Evolutionary conservation across 2,329 filamentous ascomycete genomes (phyloP).

Genomic region (Raffaelea arxii): DNA sequence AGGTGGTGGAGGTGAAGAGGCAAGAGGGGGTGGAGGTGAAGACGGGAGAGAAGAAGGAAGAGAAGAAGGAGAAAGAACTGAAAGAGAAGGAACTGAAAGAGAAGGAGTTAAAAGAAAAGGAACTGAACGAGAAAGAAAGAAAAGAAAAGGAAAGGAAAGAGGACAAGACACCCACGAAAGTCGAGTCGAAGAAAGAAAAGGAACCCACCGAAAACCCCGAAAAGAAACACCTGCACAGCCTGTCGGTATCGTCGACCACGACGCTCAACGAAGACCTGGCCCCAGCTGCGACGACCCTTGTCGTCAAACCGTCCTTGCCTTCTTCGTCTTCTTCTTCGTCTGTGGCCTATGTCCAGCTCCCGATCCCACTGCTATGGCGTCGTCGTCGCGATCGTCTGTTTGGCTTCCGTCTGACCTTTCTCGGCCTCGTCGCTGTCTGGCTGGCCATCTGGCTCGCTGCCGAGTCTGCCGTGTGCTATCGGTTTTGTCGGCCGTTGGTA

Average conservation of each 20-base stretch:
- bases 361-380: conserved; percentile 37
- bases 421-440: conserved; percentile 36
- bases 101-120: neutral
- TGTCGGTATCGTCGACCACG: too few species aligned
- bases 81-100: neutral
- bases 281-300: neutral
- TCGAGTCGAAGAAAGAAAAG: too few species aligned
- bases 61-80: neutral
- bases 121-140: neutral
- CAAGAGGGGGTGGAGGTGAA: too few species aligned
- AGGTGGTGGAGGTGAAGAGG: neutral
- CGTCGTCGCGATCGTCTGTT: conserved; percentile 17
- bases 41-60: neutral
- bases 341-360: conserved; percentile 29
- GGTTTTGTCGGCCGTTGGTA: conserved; percentile 43
- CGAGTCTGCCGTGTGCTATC: conserved; percentile 43
- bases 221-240: too few species aligned
- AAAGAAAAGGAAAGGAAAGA: neutral
- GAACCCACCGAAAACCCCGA: too few species aligned
- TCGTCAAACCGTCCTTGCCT: neutral
- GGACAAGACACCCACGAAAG: too few species aligned
- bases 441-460: conserved; percentile 41
- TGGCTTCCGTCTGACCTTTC: conserved; percentile 33
- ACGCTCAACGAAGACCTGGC: too few species aligned
- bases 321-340: conserved; percentile 5